phyloP scores from a whole-genome alignment of 345 rosid genomes.

The Populus deltoides region DNA sequence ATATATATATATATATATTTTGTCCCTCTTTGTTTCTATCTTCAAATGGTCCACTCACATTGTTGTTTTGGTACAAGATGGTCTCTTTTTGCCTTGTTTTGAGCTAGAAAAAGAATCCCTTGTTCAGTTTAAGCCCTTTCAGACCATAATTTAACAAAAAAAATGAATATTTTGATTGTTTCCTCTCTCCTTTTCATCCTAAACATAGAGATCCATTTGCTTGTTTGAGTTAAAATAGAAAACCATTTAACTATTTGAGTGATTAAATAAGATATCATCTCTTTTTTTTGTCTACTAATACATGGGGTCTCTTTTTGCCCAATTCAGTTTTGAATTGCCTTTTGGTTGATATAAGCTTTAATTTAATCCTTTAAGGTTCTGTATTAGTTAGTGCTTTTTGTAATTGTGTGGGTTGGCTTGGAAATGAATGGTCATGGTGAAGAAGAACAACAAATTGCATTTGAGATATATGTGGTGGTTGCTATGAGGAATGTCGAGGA shows the following conservation, averaged over 20 bases:
- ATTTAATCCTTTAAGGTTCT: background rate
- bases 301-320: background rate
- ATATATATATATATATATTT: no score
- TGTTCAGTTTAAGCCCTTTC: background rate
- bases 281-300: no score
- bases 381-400: background rate
- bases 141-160: background rate
- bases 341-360: background rate
- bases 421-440: slow-evolving; percentile 56
- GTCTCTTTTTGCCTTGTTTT: background rate
- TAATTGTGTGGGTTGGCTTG: slow-evolving; percentile 6
- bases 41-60: background rate
- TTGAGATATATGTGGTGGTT: slow-evolving; percentile 77
- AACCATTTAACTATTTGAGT: slow-evolving; percentile 11
- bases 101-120: background rate
- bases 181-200: background rate
- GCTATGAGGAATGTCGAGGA: slow-evolving; percentile 42
- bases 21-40: background rate
- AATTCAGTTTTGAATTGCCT: background rate
- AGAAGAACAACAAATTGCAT: slow-evolving; percentile 32
- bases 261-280: background rate
- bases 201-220: background rate
- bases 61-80: slow-evolving; percentile 2
- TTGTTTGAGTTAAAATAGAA: background rate
- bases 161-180: background rate